A percentile compares a stretch with the other conserved stretches of the same genome.
Evolutionary conservation across 75 land plant species (phyloP).

Genomic region (Adiantum capillusveneris): DNA sequence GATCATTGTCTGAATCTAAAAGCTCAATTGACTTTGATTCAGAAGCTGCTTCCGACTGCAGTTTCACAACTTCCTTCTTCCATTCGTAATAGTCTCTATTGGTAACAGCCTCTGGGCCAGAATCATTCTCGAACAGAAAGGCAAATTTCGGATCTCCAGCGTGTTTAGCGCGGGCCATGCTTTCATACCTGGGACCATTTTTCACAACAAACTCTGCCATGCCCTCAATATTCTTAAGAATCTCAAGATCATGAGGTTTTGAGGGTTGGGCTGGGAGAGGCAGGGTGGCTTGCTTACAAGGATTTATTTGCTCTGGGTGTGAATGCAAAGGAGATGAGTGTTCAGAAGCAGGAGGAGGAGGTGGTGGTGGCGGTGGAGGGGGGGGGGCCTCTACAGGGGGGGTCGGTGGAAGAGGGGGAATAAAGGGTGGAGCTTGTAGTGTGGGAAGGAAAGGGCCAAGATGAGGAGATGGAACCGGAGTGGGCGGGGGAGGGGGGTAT

Average conservation of each 20-base stretch:
- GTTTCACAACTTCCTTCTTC: conserved; percentile 19
- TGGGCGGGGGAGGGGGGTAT: conserved; percentile 1
- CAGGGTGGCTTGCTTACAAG: neutral
- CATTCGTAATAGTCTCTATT: conserved; percentile 31
- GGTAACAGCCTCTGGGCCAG: conserved; percentile 24
- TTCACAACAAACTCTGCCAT: conserved; percentile 32
- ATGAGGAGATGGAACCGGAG: neutral
- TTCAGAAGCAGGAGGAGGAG: conserved; percentile 8
- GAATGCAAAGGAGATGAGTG: neutral
- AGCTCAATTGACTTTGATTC: neutral
- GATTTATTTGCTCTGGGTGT: no score
- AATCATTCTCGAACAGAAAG: conserved; percentile 38
- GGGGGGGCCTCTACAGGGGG: neutral
- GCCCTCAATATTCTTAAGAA: conserved; percentile 27
- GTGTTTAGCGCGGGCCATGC: conserved; percentile 24
- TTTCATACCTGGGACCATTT: conserved; percentile 26
- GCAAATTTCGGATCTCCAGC: conserved; percentile 29
- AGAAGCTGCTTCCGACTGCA: conserved; percentile 4
- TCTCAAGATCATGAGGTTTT: conserved; percentile 24
- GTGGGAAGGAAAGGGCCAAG: neutral
- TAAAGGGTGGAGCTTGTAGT: neutral
- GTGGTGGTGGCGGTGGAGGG: conserved; percentile 2
- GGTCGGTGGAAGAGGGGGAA: neutral
- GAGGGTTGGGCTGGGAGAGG: conserved; percentile 11
- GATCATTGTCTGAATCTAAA: neutral